Base-by-base conservation (phyloP, 768 basidiomycete species). In the Mycena albidolilacea region DNA sequence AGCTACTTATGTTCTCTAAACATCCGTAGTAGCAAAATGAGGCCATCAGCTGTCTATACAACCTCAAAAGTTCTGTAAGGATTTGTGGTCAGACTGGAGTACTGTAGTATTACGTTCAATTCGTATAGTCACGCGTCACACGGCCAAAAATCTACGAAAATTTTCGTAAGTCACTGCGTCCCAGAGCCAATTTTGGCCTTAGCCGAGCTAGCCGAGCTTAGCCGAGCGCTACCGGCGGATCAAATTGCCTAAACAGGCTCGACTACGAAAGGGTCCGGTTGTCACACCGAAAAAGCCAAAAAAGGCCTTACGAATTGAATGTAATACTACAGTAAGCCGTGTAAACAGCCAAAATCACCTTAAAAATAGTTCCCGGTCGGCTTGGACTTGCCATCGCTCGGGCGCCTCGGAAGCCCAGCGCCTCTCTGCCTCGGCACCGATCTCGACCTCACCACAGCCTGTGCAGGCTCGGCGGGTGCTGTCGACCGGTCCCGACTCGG, bases 361-460 rank as follows among this genome's bases (percentile, higher is more conserved):
- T 59, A 68, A 15, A 72, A 72, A 54, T 50, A 73, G 60, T 72
- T 75, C 23, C 65, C 74, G 39, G 55, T 3, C 9, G 62, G 73
- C 38, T 60, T 38, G 43, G 38, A 12, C 38, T 38, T 59, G 59
- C 61, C 64, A n/a, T 66, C 66, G 38, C 60, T 66, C 3, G 69
- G 69, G 9, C 69, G 64, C 8, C 61, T 43, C 1, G 67, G 67
- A 9, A 64, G 61, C 21, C 61, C 72, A 9, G 14, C n/a, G 23
- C 48, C 21, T 23, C 17, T 62, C 23, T 19, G 48, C 19, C 62
- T 58, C 1, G 70, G 66, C 39, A 68, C 67, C 8, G 74, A 69
- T 37, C 35, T 21, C 10, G 74, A 72, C 19, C 70, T 30, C 17
- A 63, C 30, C 5, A 43, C 70, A 3, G 71, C 70, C 11, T 35